Evolutionary conservation across 495 filamentous ascomycete species (phyloP).

Genomic region (Elasticomyces elasticus): DNA sequence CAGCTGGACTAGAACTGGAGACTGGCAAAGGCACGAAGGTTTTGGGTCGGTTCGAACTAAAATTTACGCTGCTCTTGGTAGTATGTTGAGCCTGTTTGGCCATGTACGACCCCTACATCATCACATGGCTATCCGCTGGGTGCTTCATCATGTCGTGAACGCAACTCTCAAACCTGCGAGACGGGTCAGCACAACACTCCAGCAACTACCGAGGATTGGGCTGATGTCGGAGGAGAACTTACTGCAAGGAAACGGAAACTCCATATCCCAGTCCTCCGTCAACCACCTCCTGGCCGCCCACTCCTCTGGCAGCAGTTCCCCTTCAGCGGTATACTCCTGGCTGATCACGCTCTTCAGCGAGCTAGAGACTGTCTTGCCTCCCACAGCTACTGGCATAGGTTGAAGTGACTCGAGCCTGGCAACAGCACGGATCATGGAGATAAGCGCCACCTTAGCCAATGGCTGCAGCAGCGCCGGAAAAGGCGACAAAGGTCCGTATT

Average conservation of each 20-base stretch:
- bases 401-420: constrained; percentile 23
- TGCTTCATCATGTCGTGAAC: too few relatives aligned
- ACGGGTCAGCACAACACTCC: too few relatives aligned
- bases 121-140: too few relatives aligned
- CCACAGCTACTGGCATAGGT: constrained; percentile 27
- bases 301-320: constrained; percentile 3
- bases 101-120: too few relatives aligned
- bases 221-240: too few relatives aligned
- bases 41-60: too few relatives aligned
- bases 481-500: constrained; percentile 31
- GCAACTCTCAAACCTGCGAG: too few relatives aligned
- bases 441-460: constrained; percentile 29
- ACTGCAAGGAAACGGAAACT: constrained; percentile 32
- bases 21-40: too few relatives aligned
- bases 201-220: too few relatives aligned
- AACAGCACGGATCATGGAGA: constrained; percentile 31
- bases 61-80: too few relatives aligned
- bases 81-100: too few relatives aligned
- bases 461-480: constrained; percentile 28
- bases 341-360: constrained; percentile 27
- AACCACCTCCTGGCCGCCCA: constrained; percentile 28
- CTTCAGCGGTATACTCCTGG: constrained; percentile 7
- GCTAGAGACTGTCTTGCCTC: constrained; percentile 4
- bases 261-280: constrained; percentile 31
- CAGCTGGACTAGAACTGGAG: too few relatives aligned